phyloP scores from a whole-genome alignment of 805 yeast species.

The Millerozyma miso region DNA sequence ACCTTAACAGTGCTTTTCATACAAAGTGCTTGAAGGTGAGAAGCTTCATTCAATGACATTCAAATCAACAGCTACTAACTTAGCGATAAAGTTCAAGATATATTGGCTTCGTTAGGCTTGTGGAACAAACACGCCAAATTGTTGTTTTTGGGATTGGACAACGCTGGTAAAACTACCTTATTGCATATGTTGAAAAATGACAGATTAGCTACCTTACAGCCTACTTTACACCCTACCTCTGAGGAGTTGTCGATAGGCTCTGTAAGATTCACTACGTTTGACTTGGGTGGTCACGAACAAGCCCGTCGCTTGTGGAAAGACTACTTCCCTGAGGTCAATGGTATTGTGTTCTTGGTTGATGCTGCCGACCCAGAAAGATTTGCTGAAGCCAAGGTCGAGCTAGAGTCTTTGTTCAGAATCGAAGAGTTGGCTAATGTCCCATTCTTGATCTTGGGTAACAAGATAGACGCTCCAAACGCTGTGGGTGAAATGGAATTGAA shows the following conservation, averaged over 20 bases:
- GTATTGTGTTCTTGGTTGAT: conserved; percentile 93
- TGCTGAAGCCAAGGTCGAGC: conserved; percentile 90
- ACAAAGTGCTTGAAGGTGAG: background rate
- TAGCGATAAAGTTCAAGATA: conserved; percentile 34
- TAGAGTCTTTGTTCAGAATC: conserved; percentile 87
- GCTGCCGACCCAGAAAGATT: conserved; percentile 96
- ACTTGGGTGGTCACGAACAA: conserved; percentile 97
- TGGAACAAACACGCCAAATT: conserved; percentile 48
- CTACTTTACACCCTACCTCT: conserved; percentile 97
- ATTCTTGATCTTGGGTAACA: conserved; percentile 91
- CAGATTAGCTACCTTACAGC: conserved; percentile 95
- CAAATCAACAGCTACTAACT: conserved; percentile 5
- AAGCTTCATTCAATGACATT: background rate
- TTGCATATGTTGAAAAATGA: conserved; percentile 68
- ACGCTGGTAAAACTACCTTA: conserved; percentile 45
- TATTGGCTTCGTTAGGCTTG: conserved; percentile 42
- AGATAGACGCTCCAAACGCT: conserved; percentile 91
- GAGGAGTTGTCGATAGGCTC: conserved; percentile 97
- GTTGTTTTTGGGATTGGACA: conserved; percentile 44
- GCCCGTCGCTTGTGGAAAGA: conserved; percentile 99
- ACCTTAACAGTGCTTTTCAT: background rate
- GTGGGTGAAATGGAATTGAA: conserved; percentile 93
- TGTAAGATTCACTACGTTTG: conserved; percentile 95
- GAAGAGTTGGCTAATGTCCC: conserved; percentile 90
- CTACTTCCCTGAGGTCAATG: conserved; percentile 98